phyloP scores from a whole-genome alignment of 495 filamentous ascomycete species.

The Penicillium goetzii region DNA sequence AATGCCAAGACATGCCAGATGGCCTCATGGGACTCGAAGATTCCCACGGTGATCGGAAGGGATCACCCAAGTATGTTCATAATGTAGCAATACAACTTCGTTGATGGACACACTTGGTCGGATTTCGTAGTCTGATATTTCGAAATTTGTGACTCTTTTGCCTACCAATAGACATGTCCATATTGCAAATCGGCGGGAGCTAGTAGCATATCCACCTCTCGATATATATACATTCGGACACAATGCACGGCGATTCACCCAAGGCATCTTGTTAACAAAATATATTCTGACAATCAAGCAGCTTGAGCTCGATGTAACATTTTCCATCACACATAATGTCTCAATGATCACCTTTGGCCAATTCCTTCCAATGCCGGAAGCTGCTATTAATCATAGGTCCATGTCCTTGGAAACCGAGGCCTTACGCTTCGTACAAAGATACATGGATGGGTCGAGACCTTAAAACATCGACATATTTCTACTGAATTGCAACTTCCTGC shows the following conservation, averaged over 20 bases:
- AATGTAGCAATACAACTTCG: not conserved
- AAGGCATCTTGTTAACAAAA: not conserved
- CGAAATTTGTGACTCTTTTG: not conserved
- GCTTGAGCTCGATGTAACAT: not conserved
- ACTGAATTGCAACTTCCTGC: too few relatives aligned
- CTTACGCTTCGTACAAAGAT: too few relatives aligned
- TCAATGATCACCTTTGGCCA: not conserved
- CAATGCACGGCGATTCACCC: not conserved
- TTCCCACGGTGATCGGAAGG: slow-evolving; percentile 27
- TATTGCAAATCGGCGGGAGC: slow-evolving; percentile 25
- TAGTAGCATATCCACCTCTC: slow-evolving; percentile 19
- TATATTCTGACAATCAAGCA: not conserved
- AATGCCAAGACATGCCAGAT: slow-evolving; percentile 52
- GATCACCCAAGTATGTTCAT: slow-evolving; percentile 19
- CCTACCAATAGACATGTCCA: slow-evolving; percentile 17
- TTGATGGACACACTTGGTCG: not conserved
- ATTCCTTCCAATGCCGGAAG: not conserved
- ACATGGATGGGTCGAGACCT: too few relatives aligned
- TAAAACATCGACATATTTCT: too few relatives aligned
- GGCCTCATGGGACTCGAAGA: slow-evolving; percentile 33
- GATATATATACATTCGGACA: slow-evolving; percentile 6
- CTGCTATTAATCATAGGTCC: not conserved
- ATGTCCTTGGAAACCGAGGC: not conserved
- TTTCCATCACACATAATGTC: not conserved
- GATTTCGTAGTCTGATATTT: not conserved